These are phyloP conservation scores for Lactifluus hygrophoroides DNA, from an alignment of 768 basidiomycete genomes.

Conservation along the genomic window DNA sequence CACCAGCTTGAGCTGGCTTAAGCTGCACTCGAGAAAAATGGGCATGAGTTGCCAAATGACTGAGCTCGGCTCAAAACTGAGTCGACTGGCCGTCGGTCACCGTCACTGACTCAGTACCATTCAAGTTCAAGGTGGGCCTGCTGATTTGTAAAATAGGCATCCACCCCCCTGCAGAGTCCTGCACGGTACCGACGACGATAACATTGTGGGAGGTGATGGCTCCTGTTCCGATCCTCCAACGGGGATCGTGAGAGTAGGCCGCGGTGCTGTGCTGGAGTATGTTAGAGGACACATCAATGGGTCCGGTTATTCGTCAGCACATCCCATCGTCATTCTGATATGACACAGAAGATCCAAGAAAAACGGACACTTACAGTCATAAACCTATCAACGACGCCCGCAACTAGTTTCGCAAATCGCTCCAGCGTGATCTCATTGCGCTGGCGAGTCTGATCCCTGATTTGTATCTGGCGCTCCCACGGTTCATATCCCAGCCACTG, in stretches of 20 bases:
- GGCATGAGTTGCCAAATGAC: no score
- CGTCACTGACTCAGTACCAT: no score
- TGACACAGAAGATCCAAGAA: not conserved
- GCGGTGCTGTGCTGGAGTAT: not conserved
- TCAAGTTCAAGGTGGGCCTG: not conserved
- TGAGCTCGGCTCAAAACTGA: no score
- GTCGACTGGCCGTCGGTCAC: no score
- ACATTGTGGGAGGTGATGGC: conserved; percentile 6
- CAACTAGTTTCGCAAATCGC: conserved; percentile 13
- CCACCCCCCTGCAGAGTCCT: conserved; percentile 17
- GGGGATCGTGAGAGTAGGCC: not conserved
- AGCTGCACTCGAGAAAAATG: no score
- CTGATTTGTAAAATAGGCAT: conserved; percentile 16
- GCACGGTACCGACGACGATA: conserved; percentile 10
- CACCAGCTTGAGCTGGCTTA: no score
- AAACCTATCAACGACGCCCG: conserved; percentile 16
- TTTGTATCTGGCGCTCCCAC: conserved; percentile 17
- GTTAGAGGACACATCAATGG: not conserved
- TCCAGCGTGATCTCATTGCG: conserved; percentile 18
- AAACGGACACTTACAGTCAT: conserved; percentile 1
- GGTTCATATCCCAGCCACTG: conserved; percentile 15
- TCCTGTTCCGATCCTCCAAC: not conserved
- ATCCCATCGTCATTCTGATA: no score
- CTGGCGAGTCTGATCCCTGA: conserved; percentile 13
- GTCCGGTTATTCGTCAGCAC: not conserved